Conservation (phyloP, 2,329 filamentous ascomycete genomes). For the Pestalotiopsis fici region DNA sequence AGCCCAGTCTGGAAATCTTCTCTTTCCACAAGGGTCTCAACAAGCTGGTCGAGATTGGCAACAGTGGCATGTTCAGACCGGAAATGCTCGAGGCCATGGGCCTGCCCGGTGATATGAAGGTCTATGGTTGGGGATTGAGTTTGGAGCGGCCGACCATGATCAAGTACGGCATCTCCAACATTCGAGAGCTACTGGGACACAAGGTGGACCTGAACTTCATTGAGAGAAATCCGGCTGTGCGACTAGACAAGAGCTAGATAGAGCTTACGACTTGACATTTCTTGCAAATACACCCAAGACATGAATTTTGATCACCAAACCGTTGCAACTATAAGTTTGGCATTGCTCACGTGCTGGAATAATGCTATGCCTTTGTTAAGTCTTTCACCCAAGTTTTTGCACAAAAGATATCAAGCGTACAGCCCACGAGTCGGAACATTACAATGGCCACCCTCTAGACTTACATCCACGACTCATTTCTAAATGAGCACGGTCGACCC, state of each 20-base stretch:
- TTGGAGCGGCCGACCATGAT: slow-evolving; percentile 98
- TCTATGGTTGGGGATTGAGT: slow-evolving; percentile 92
- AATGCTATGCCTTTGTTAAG: background rate
- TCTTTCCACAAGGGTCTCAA: slow-evolving; percentile 86
- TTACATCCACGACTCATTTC: background rate
- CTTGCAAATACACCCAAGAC: background rate
- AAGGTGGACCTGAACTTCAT: slow-evolving; percentile 95
- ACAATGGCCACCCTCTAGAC: too few species aligned
- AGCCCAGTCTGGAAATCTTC: slow-evolving; percentile 98
- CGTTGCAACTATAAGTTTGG: background rate
- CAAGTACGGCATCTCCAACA: slow-evolving; percentile 88
- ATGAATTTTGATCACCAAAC: background rate
- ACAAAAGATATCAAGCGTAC: too few species aligned
- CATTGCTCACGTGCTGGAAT: background rate
- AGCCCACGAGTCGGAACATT: too few species aligned
- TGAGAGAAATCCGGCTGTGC: slow-evolving; percentile 85
- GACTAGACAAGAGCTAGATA: slow-evolving; percentile 77
- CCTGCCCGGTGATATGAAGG: slow-evolving; percentile 84
- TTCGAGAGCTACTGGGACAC: slow-evolving; percentile 88
- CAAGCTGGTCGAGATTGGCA: slow-evolving; percentile 96
- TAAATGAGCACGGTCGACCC: too few species aligned
- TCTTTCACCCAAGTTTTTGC: too few species aligned
- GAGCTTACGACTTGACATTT: background rate
- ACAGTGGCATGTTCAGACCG: slow-evolving; percentile 97
- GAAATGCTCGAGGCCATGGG: slow-evolving; percentile 98